Conservation (phyloP, 352 stramenopile species). For the Phytopythium helicoides region DNA sequence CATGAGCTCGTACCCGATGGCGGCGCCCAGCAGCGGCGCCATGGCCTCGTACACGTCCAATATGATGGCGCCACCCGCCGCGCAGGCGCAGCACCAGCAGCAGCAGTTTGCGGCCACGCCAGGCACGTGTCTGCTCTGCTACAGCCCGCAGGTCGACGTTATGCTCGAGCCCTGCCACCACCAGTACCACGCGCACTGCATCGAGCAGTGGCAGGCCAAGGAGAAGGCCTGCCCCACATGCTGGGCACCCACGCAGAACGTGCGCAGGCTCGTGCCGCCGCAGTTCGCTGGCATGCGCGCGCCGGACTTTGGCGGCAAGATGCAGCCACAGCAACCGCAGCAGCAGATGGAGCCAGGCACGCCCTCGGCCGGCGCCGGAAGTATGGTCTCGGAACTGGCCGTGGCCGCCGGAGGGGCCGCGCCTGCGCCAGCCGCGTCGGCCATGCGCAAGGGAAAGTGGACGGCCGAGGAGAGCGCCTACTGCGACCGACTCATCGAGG, state of each 20-base stretch:
- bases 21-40: slow-evolving; percentile 15
- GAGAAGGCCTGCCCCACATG: slow-evolving; percentile 78
- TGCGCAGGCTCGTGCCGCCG: slow-evolving; percentile 40
- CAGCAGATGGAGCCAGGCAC: slow-evolving; percentile 7
- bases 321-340: slow-evolving; percentile 8
- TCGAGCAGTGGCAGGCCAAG: slow-evolving; percentile 69
- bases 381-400: slow-evolving; percentile 5
- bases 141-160: slow-evolving; percentile 35
- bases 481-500: slow-evolving; percentile 95
- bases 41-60: slow-evolving; percentile 14
- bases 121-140: slow-evolving; percentile 36
- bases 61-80: background rate
- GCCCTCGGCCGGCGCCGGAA: background rate
- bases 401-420: background rate
- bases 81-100: slow-evolving; percentile 6
- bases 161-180: slow-evolving; percentile 67
- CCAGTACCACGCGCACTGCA: slow-evolving; percentile 76
- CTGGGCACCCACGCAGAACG: slow-evolving; percentile 65
- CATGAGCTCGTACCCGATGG: slow-evolving; percentile 22
- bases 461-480: slow-evolving; percentile 97
- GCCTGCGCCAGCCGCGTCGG: slow-evolving; percentile 7
- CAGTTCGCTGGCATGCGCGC: slow-evolving; percentile 14
- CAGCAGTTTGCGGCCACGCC: slow-evolving; percentile 11
- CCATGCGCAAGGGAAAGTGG: slow-evolving; percentile 95
- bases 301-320: slow-evolving; percentile 7